phyloP scores from a whole-genome alignment of 2,329 filamentous ascomycete species.

The Colletotrichum orbiculare region DNA sequence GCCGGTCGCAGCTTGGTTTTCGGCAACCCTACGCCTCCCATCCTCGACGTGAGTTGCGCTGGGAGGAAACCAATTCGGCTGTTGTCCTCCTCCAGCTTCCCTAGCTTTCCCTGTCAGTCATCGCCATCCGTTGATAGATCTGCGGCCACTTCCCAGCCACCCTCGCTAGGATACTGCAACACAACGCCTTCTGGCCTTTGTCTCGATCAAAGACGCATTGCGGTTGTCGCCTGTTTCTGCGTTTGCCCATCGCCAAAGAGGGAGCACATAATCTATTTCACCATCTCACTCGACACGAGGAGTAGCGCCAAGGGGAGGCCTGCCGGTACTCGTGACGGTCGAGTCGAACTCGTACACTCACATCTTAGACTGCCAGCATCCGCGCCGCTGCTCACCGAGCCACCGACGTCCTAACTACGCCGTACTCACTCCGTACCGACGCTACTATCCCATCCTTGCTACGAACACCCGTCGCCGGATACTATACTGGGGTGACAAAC shows the following conservation, averaged over 20 bases:
- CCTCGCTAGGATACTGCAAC: slow-evolving; percentile 23
- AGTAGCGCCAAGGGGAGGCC: slow-evolving; percentile 8
- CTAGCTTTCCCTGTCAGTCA: slow-evolving; percentile 18
- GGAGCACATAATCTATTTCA: too few relatives aligned
- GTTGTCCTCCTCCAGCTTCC: slow-evolving; percentile 15
- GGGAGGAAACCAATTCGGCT: not conserved
- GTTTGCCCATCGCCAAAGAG: slow-evolving; percentile 12
- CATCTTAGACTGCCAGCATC: slow-evolving; percentile 5
- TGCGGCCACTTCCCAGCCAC: slow-evolving; percentile 30
- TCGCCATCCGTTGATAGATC: slow-evolving; percentile 25
- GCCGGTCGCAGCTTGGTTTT: slow-evolving; percentile 21
- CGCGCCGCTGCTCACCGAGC: not conserved
- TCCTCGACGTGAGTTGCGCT: slow-evolving; percentile 20
- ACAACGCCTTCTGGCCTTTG: slow-evolving; percentile 10
- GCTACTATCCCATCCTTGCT: slow-evolving; percentile 8
- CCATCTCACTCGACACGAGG: slow-evolving; percentile 16
- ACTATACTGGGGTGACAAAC: slow-evolving; percentile 2
- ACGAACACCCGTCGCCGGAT: slow-evolving; percentile 19
- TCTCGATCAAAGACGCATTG: not conserved
- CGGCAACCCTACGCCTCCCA: slow-evolving; percentile 12
- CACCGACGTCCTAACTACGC: not conserved
- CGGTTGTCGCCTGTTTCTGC: slow-evolving; percentile 10
- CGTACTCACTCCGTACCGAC: slow-evolving; percentile 1
- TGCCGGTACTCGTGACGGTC: slow-evolving; percentile 6
- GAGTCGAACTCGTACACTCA: slow-evolving; percentile 3